These are phyloP conservation scores for Rhododendron ferrugineum DNA, from an alignment of 148 eudicot species.

Conservation along the genomic window DNA sequence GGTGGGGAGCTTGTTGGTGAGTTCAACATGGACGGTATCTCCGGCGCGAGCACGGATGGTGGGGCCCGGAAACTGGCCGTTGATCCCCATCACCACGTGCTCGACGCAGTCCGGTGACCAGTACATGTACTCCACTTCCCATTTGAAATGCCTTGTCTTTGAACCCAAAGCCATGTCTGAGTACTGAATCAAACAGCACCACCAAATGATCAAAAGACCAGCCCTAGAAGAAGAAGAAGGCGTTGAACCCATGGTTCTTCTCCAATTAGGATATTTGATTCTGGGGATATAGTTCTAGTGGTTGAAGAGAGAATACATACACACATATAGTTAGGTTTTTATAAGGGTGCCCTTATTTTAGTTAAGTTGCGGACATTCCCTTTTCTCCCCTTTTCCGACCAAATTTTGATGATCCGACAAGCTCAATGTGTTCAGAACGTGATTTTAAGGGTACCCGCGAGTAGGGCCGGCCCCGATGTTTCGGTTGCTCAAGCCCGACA, in stretches of 20 bases:
- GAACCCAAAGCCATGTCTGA: constrained; percentile 18
- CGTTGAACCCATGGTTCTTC: not conserved
- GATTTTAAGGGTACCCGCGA: no score
- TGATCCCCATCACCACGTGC: constrained; percentile 53
- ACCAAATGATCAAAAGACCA: not conserved
- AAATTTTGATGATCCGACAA: no score
- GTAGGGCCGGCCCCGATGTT: no score
- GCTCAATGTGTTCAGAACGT: no score
- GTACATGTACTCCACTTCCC: constrained; percentile 66
- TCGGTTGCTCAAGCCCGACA: no score
- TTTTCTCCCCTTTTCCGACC: no score
- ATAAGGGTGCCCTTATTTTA: no score
- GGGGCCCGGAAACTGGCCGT: constrained; percentile 85
- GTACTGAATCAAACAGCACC: not conserved
- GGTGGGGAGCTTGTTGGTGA: constrained; percentile 64
- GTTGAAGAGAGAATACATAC: not conserved
- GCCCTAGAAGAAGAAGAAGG: not conserved
- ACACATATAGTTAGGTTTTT: no score
- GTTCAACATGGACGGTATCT: constrained; percentile 50
- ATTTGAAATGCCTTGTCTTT: constrained; percentile 37
- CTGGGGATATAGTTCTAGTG: not conserved
- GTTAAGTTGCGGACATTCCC: no score
- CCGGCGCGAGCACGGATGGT: constrained; percentile 62
- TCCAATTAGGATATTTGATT: not conserved
- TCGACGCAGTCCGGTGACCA: constrained; percentile 71